A percentile compares a stretch with the other conserved stretches of the same genome.
Evolutionary conservation across 2,329 filamentous ascomycete genomes (phyloP).

Genomic region (Curvularia hawaiiensis): DNA sequence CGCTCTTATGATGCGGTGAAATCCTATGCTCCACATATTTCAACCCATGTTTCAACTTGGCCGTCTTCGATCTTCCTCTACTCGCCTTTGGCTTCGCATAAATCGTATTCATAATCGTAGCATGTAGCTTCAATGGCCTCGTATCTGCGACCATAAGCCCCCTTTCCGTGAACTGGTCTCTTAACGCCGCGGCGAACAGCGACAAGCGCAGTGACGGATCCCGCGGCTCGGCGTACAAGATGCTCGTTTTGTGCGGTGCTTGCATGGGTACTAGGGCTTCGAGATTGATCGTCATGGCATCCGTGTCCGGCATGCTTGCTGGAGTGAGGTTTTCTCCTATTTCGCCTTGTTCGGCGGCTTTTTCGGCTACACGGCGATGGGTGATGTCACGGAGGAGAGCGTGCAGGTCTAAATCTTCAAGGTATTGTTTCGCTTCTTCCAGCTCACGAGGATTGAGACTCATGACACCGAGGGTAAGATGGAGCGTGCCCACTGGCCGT

Average conservation of each 20-base stretch:
- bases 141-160: slow-evolving; percentile 64
- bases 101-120: slow-evolving; percentile 84
- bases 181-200: slow-evolving; percentile 63
- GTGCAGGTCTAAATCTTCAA: slow-evolving; percentile 54
- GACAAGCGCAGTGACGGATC: slow-evolving; percentile 60
- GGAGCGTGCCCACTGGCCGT: slow-evolving; percentile 77
- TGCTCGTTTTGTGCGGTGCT: slow-evolving; percentile 59
- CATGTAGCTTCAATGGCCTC: slow-evolving; percentile 75
- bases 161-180: slow-evolving; percentile 58
- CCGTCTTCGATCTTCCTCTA: slow-evolving; percentile 32
- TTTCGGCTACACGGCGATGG: slow-evolving; percentile 17
- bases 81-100: slow-evolving; percentile 63
- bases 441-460: slow-evolving; percentile 63
- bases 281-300: slow-evolving; percentile 50
- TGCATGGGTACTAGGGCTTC: slow-evolving; percentile 66
- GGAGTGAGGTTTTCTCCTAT: slow-evolving; percentile 38
- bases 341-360: slow-evolving; percentile 22
- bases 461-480: slow-evolving; percentile 89
- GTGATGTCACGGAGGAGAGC: slow-evolving; percentile 27
- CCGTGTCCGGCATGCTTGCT: slow-evolving; percentile 32
- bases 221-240: slow-evolving; percentile 68
- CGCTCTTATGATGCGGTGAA: slow-evolving; percentile 6
- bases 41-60: slow-evolving; percentile 3
- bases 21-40: slow-evolving; percentile 4
- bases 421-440: slow-evolving; percentile 48